Base-by-base conservation (phyloP, 2,329 filamentous ascomycete species). In the Fusarium duplospermum region DNA sequence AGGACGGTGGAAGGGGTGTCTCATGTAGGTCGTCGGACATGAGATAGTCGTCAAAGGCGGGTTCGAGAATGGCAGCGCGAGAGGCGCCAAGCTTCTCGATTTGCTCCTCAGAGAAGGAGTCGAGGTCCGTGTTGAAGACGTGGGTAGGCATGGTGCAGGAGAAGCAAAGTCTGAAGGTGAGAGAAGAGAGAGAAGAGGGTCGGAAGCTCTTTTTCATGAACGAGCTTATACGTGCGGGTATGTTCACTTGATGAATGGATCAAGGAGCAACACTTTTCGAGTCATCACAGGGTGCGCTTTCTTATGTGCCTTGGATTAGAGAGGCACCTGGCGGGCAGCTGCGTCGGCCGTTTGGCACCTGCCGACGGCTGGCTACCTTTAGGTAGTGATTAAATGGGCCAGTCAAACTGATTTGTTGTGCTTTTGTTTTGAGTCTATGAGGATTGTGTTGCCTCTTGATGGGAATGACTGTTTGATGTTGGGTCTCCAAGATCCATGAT, bases 31-130 rank as follows among this genome's bases (percentile, higher is more conserved):
- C 27, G 11, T 38, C 29, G 13, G 72, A 68, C 16, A 50, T 16
- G 29, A 73, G 69, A 31, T 78, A 78, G 1, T 58, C 54, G 1
- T 73, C 36, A 14, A 67, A 78, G 2, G 77, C 73, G 2, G 70
- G 57, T 14, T 65, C 57, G 6, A 78, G 66, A 0, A 72, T n/a
- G 6, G 54, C 40, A 16, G 47, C n/a, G 36, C 72, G 60, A 3
- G 18, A 22, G 6, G 35, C 27, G 18, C 40, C 6, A 9, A 74
- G 65, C 13, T 40, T 16, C 8, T 42, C 45, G 14, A 31, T n/a
- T 11, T 59, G 20, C 11, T 35, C 66, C 3, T 6, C 16, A 6
- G 36, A 33, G 3, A 74, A 33, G 4, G 24, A 38, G 16, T 54
- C 58, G 29, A 74, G 54, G 8, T 58, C 29, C 10, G 35, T 42